These are phyloP conservation scores for Pueraria montana DNA, from an alignment of 306 rosid species.

Conservation along the genomic window DNA sequence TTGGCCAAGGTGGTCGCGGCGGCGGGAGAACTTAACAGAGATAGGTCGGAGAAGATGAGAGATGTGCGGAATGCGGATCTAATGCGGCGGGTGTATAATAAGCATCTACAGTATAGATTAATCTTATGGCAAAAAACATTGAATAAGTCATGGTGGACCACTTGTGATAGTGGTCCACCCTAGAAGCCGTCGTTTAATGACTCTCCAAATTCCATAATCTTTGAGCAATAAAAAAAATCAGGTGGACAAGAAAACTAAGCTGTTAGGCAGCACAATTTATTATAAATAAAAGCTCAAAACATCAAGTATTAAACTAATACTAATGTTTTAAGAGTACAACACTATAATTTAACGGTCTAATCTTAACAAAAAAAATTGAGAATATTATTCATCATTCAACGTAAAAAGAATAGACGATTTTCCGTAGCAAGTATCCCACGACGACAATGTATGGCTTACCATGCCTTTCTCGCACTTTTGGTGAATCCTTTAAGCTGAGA, in stretches of 20 bases:
- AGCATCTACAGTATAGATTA: no score
- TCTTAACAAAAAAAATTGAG: background rate
- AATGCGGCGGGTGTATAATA: no score
- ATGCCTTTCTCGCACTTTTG: background rate
- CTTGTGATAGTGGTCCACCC: no score
- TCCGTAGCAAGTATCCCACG: background rate
- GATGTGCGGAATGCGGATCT: no score
- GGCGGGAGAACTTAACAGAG: no score
- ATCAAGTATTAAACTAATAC: background rate
- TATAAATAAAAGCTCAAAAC: background rate
- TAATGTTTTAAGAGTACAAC: background rate
- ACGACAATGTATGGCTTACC: background rate
- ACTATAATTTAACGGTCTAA: background rate
- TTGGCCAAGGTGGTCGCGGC: no score
- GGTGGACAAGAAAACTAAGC: background rate
- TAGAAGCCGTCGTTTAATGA: no score
- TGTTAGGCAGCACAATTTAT: background rate
- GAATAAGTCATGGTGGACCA: no score
- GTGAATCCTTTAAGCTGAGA: background rate
- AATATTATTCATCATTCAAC: background rate
- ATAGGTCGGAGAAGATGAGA: no score
- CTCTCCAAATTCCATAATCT: background rate
- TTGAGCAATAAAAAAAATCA: background rate
- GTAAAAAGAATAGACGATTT: slow-evolving; percentile 30
- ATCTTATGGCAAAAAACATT: no score